phyloP scores from a whole-genome alignment of 2,329 filamentous ascomycete genomes.

The Fusarium subtropicale region DNA sequence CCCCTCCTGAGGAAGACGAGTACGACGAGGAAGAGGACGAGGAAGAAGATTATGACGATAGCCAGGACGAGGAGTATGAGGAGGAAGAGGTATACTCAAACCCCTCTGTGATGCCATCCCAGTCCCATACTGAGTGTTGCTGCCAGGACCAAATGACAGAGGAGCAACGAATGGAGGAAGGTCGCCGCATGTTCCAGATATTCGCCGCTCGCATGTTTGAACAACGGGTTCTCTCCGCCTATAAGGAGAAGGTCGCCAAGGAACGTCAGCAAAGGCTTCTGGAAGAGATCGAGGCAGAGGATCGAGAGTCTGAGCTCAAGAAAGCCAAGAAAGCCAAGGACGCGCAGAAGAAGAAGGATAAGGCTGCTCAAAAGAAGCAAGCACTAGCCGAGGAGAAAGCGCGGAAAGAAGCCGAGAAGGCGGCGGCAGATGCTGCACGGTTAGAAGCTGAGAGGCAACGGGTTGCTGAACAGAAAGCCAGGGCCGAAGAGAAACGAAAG shows the following conservation, averaged over 20 bases:
- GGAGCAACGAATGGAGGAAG: constrained; percentile 99
- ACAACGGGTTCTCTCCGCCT: constrained; percentile 95
- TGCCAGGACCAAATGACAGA: constrained; percentile 94
- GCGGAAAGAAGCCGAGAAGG: constrained; percentile 87
- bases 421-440: constrained; percentile 83
- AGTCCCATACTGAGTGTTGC: constrained; percentile 59
- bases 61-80: constrained; percentile 74
- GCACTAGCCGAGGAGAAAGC: constrained; percentile 92
- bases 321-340: constrained; percentile 95
- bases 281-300: constrained; percentile 90
- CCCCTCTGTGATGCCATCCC: constrained; percentile 55
- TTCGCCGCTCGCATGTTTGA: constrained; percentile 99
- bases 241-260: constrained; percentile 94
- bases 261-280: constrained; percentile 92
- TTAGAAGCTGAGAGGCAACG: constrained; percentile 82
- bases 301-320: constrained; percentile 77
- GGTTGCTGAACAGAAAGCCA: constrained; percentile 81
- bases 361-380: constrained; percentile 88
- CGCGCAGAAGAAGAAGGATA: constrained; percentile 95
- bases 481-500: constrained; percentile 88
- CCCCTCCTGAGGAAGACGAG: constrained; percentile 81
- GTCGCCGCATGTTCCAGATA: constrained; percentile 98
- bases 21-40: constrained; percentile 75
- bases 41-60: constrained; percentile 71
- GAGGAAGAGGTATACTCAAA: constrained; percentile 79